Percentiles rank a stretch among this genome's conserved stretches.
phyloP scores from a whole-genome alignment of 208 protist species.

The Blechomonas ayalai region DNA sequence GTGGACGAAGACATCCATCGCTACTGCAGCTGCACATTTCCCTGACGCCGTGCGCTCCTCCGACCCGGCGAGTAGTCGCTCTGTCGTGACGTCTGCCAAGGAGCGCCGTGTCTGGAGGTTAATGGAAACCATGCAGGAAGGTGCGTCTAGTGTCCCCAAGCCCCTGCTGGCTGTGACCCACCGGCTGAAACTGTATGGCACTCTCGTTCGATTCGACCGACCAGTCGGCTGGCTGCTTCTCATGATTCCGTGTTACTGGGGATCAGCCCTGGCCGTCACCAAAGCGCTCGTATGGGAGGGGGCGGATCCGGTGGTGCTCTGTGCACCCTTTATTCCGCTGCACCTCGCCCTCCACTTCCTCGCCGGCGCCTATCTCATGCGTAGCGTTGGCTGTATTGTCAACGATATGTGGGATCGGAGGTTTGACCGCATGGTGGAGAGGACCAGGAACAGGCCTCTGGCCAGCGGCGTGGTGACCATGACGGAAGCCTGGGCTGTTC shows the following conservation, averaged over 20 bases:
- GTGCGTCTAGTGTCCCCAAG: constrained; percentile 21
- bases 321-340: constrained; percentile 69
- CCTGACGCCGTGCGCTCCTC: constrained; percentile 35
- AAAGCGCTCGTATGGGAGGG: constrained; percentile 78
- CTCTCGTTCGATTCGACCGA: constrained; percentile 56
- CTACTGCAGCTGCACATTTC: constrained; percentile 57
- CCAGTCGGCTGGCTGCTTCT: constrained; percentile 73
- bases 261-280: constrained; percentile 66
- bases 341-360: constrained; percentile 62
- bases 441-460: constrained; percentile 57
- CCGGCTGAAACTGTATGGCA: constrained; percentile 35
- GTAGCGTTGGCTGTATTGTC: constrained; percentile 73
- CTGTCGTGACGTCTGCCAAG: constrained; percentile 38
- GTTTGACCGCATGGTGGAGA: constrained; percentile 67
- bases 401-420: constrained; percentile 83
- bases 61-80: constrained; percentile 50
- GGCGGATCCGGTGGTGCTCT: constrained; percentile 68
- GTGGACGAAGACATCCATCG: constrained; percentile 67
- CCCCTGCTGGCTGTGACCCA: constrained; percentile 19
- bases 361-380: constrained; percentile 71
- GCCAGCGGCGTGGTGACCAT: constrained; percentile 47
- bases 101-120: constrained; percentile 54
- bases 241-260: constrained; percentile 76
- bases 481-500: constrained; percentile 30
- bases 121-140: constrained; percentile 14